Evolutionary conservation across 148 eudicot species (phyloP).

Genomic region (Camellia lanceoleosa): DNA sequence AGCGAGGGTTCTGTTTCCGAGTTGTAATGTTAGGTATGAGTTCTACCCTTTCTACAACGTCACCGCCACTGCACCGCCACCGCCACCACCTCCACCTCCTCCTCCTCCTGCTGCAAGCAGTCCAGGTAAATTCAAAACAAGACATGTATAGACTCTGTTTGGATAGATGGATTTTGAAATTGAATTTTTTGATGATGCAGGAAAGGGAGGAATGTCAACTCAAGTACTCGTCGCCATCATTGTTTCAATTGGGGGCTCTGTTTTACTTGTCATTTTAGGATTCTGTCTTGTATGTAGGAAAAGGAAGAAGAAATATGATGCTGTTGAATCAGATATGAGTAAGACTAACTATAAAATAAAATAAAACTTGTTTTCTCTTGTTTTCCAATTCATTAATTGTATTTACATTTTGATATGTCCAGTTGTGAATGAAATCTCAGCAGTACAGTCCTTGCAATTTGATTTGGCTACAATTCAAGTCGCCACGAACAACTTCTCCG

Average conservation of each 20-base stretch:
- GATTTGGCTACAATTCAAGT: too few species aligned
- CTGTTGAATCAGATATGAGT: not conserved
- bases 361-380: too few species aligned
- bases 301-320: not conserved
- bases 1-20: too few species aligned
- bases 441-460: too few species aligned
- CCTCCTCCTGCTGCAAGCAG: too few species aligned
- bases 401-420: not conserved
- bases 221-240: not conserved
- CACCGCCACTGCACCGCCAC: too few species aligned
- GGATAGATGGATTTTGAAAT: not conserved
- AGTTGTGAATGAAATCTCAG: not conserved
- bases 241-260: not conserved
- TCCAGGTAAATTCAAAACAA: not conserved
- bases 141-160: too few species aligned
- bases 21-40: too few species aligned
- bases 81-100: too few species aligned
- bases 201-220: not conserved
- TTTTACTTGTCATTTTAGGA: not conserved
- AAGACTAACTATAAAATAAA: not conserved
- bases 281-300: too few species aligned
- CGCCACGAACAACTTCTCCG: too few species aligned
- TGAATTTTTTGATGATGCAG: not conserved
- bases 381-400: not conserved
- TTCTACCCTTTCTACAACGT: too few species aligned